These are phyloP conservation scores for Pythium myriotylum DNA, from an alignment of 352 stramenopile genomes.

Conservation along the genomic window DNA sequence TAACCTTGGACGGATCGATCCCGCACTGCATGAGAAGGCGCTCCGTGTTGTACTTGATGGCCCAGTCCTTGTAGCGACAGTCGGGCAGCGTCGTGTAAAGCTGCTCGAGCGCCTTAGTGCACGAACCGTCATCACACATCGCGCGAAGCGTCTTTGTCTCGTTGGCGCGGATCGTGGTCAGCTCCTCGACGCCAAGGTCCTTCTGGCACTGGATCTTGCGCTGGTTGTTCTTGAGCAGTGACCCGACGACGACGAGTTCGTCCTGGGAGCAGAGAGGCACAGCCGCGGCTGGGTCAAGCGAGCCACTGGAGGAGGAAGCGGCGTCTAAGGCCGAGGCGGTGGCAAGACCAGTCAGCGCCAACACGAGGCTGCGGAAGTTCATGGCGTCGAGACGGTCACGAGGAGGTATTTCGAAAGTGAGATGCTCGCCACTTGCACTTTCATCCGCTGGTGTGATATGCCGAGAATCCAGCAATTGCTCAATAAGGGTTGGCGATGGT, in stretches of 20 bases:
- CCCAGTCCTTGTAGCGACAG: conserved; percentile 61
- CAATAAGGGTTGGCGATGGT: not conserved
- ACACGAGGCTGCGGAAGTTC: conserved; percentile 9
- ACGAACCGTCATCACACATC: conserved; percentile 31
- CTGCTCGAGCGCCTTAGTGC: conserved; percentile 50
- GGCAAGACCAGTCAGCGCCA: conserved; percentile 4
- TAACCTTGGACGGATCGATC: conserved; percentile 34
- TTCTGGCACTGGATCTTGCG: conserved; percentile 58
- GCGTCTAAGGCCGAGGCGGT: conserved; percentile 19
- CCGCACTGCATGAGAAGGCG: conserved; percentile 53
- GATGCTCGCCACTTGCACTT: not conserved
- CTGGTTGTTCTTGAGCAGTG: conserved; percentile 47
- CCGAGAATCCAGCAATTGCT: not conserved
- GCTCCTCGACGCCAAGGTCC: conserved; percentile 47
- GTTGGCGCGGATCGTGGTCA: conserved; percentile 33
- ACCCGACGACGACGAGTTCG: conserved; percentile 42
- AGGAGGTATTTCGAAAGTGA: not conserved
- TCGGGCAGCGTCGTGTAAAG: conserved; percentile 65
- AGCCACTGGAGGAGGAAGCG: conserved; percentile 17
- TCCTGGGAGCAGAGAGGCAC: conserved; percentile 48
- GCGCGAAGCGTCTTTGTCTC: conserved; percentile 48
- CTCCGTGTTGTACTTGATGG: conserved; percentile 42
- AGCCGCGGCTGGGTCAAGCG: conserved; percentile 14
- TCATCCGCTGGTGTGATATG: not conserved
- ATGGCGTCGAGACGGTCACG: not conserved